Base-by-base conservation (phyloP, 306 rosid genomes). In the Gastrolobium bilobum region DNA sequence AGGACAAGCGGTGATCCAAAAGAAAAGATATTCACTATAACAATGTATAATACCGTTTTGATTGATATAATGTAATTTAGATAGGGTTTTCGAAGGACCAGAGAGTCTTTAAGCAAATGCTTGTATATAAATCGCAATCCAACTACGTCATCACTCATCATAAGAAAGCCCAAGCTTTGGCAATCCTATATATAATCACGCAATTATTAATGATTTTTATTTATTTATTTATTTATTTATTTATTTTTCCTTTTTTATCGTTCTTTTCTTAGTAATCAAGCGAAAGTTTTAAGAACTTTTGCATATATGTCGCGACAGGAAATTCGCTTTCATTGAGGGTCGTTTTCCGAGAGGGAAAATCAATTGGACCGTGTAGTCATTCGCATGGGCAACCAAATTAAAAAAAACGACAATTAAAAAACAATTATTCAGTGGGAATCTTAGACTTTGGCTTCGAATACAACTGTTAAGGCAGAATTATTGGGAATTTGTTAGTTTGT, bases 351-450 rank as follows among this genome's bases (percentile, higher is more conserved):
- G 6, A 26, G 37, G 5, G 4, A 20, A 29, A 20, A 64, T 62
- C 64, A 50, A 75, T 61, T 34, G 71, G 71, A 60, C 48, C 13
- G 59, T 60, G 38, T 20, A 10, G 48, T 44, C 47, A 44, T 14
- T 46, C 15, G 11, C 30, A 2, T 56, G 48, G 10, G 48, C 3
- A 37, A 60, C 31, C 14, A 52, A 29, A 10, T 38, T 76, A 33
- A 1, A 40, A 40, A 64, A 38, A 53, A 3, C 2, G 50, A 61
- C 43, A 53, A 77, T 26, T 4, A 52, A 51, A 4, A 51, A 9
- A 1, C 74, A 77, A 77, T 77, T 54, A 77, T 77, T 54, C 38
- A 43, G 68, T 77, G 81, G 73, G 75, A 67, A 78, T 48, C n/a
- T 58, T 68, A 67, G 82, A 78, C 82, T 78, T 78, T 78, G 44